These are phyloP conservation scores for Xylariales sp. DNA, from an alignment of 2,329 filamentous ascomycete genomes.

Conservation along the genomic window DNA sequence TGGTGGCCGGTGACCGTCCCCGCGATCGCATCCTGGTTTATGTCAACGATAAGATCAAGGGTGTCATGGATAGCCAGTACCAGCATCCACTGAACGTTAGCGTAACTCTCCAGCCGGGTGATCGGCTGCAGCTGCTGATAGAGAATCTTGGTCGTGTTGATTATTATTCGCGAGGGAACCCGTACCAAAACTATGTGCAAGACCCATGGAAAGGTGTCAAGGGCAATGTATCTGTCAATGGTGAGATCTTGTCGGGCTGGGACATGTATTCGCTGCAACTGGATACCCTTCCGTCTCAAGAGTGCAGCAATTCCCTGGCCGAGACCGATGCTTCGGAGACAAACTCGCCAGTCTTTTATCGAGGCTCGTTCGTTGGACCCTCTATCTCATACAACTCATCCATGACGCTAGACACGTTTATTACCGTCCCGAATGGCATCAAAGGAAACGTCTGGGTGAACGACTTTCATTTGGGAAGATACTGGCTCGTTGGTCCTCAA, in stretches of 20 bases:
- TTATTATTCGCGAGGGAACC: slow-evolving; percentile 30
- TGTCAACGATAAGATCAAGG: slow-evolving; percentile 33
- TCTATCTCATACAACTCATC: slow-evolving; percentile 21
- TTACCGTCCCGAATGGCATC: slow-evolving; percentile 32
- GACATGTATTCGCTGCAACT: slow-evolving; percentile 33
- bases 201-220: slow-evolving; percentile 43
- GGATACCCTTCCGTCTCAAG: slow-evolving; percentile 15
- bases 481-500: slow-evolving; percentile 43
- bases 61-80: slow-evolving; percentile 44
- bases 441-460: slow-evolving; percentile 45
- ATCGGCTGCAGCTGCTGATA: slow-evolving; percentile 37
- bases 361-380: slow-evolving; percentile 23
- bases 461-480: slow-evolving; percentile 38
- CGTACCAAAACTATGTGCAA: slow-evolving; percentile 24
- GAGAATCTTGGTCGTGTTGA: slow-evolving; percentile 49
- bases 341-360: slow-evolving; percentile 23
- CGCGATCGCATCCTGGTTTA: slow-evolving; percentile 40
- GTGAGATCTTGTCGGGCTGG: slow-evolving; percentile 29
- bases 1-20: slow-evolving; percentile 36
- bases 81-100: slow-evolving; percentile 29
- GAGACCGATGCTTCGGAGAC: slow-evolving; percentile 4
- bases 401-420: slow-evolving; percentile 26
- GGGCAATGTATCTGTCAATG: slow-evolving; percentile 36
- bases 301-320: background rate
- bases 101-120: slow-evolving; percentile 30